phyloP scores from a whole-genome alignment of 2,329 filamentous ascomycete genomes.

The Epichloe baconii region DNA sequence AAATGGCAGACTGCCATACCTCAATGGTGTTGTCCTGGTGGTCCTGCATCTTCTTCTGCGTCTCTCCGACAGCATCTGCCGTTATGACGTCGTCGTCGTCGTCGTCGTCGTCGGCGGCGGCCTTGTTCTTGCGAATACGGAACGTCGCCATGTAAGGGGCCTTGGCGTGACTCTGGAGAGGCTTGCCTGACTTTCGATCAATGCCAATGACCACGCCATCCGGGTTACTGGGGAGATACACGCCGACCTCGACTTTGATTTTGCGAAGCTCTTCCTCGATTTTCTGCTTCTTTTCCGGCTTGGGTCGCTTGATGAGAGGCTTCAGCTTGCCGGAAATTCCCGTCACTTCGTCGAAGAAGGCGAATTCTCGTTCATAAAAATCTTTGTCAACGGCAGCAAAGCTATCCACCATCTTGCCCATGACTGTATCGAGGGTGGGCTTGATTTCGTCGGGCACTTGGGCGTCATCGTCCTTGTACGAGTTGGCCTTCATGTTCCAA shows the following conservation, averaged over 20 bases:
- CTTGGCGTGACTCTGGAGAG: conserved; percentile 94
- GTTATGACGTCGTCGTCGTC: neutral
- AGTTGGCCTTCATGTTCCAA: conserved; percentile 99
- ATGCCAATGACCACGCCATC: conserved; percentile 97
- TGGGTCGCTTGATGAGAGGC: conserved; percentile 80
- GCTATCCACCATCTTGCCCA: conserved; percentile 66
- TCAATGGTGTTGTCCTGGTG: conserved; percentile 54
- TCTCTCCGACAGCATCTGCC: conserved; percentile 31
- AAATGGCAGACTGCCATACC: conserved; percentile 98
- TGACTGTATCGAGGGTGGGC: conserved; percentile 83
- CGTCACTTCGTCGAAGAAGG: conserved; percentile 97
- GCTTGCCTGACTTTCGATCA: conserved; percentile 94
- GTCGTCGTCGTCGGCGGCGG: conserved; percentile 4
- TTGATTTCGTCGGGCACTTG: conserved; percentile 84
- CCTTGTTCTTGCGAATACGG: conserved; percentile 73
- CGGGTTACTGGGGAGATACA: conserved; percentile 93
- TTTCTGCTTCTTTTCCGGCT: conserved; percentile 97
- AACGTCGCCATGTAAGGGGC: conserved; percentile 99
- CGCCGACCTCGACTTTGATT: conserved; percentile 92
- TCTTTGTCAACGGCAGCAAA: conserved; percentile 67
- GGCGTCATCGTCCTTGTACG: conserved; percentile 92
- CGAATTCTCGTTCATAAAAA: conserved; percentile 91
- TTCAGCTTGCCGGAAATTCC: conserved; percentile 90
- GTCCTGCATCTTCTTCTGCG: conserved; percentile 7
- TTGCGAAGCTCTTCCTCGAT: conserved; percentile 97